Evolutionary conservation across 257 asterid species (phyloP).

Genomic region (Parsonsia alboflavescens): DNA sequence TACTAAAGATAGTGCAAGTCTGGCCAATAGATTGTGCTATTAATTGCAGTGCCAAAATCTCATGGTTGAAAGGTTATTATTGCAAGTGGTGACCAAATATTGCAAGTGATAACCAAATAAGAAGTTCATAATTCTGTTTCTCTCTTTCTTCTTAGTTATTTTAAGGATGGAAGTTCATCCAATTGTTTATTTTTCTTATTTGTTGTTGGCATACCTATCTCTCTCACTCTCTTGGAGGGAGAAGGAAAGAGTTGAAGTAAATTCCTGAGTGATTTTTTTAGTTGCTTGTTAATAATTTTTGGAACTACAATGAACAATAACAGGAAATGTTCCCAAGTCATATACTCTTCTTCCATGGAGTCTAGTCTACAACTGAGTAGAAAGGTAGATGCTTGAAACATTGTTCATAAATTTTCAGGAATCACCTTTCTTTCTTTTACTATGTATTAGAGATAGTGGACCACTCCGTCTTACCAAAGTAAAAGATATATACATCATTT

Average conservation of each 20-base stretch:
- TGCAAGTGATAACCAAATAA: not conserved
- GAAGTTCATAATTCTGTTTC: not conserved
- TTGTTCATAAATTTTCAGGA: not conserved
- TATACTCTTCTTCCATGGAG: not conserved
- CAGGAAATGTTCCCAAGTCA: not conserved
- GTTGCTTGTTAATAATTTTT: not conserved
- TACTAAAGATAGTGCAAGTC: not conserved
- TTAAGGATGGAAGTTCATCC: not conserved
- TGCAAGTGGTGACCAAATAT: not conserved
- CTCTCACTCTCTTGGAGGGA: not conserved
- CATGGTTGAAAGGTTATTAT: not conserved
- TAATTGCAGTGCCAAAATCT: not conserved
- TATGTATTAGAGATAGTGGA: not conserved
- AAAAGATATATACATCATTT: not conserved
- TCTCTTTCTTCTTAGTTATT: not conserved
- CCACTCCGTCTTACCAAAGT: not conserved
- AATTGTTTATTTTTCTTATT: not conserved
- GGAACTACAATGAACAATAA: not conserved
- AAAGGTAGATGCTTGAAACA: not conserved
- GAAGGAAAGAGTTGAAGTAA: not conserved
- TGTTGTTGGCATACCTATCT: not conserved
- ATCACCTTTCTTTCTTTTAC: not conserved
- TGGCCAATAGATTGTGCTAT: not conserved
- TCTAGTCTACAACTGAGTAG: not conserved
- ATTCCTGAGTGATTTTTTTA: not conserved